Conservation (phyloP, 1,139 yeast genomes). For the Yamadazyma triangularis region DNA sequence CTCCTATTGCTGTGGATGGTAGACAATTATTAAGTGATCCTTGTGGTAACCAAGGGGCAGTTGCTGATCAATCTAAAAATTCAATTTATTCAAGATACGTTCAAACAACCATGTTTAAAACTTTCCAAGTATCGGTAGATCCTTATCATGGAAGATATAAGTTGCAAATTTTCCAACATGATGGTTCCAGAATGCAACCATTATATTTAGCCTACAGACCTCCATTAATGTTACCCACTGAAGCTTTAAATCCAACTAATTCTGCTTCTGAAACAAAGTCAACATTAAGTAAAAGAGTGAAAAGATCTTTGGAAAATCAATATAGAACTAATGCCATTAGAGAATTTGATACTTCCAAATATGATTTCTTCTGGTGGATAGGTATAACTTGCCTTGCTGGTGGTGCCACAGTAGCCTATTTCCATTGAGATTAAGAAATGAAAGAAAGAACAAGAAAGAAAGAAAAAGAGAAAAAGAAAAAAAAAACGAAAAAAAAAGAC, state of each 20-base stretch:
- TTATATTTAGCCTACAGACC: constrained; percentile 88
- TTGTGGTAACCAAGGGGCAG: constrained; percentile 42
- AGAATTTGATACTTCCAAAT: constrained; percentile 33
- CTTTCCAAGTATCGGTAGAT: constrained; percentile 61
- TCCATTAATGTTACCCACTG: constrained; percentile 93
- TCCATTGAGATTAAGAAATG: constrained; percentile 7
- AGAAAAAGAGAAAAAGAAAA: too few relatives aligned
- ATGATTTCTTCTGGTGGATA: constrained; percentile 46
- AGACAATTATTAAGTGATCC: constrained; percentile 89
- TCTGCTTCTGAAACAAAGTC: constrained; percentile 33
- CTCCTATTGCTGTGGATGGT: constrained; percentile 85
- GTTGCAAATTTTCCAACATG: constrained; percentile 71
- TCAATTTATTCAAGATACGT: constrained; percentile 70
- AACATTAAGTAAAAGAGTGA: constrained; percentile 46
- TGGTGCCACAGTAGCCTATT: constrained; percentile 17
- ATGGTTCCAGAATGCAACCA: constrained; percentile 83
- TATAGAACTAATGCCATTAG: constrained; percentile 72
- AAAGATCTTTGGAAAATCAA: constrained; percentile 74
- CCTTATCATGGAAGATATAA: constrained; percentile 78
- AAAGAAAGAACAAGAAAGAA: too few relatives aligned
- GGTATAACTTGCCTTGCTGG: constrained; percentile 26
- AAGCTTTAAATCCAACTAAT: constrained; percentile 81
- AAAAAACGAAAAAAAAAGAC: too few relatives aligned
- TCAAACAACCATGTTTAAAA: constrained; percentile 58
- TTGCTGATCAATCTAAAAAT: constrained; percentile 22